A percentile compares a stretch with the other conserved stretches of the same genome.
phyloP scores from a whole-genome alignment of 2,329 filamentous ascomycete species.

The Cladobotryum mycophilum region DNA sequence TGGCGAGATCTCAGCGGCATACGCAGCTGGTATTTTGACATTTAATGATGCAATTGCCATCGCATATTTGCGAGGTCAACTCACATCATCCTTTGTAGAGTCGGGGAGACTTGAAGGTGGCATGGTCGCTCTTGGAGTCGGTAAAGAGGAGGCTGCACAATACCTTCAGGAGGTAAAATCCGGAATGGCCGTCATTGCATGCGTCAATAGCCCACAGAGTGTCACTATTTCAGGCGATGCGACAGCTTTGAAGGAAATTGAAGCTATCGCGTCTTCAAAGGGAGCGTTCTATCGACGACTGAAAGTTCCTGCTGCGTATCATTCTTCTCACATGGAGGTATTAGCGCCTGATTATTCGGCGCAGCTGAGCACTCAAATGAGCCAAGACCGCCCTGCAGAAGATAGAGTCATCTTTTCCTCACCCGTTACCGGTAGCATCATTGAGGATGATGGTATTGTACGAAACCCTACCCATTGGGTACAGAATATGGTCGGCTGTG shows the following conservation, averaged over 20 bases:
- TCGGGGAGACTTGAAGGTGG: constrained; percentile 6
- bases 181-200: constrained; percentile 20
- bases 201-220: constrained; percentile 17
- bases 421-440: constrained; percentile 23
- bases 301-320: constrained; percentile 41
- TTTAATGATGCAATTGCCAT: constrained; percentile 1
- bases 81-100: not conserved
- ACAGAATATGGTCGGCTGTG: constrained; percentile 19
- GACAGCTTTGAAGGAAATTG: constrained; percentile 19
- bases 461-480: constrained; percentile 17
- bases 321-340: constrained; percentile 41
- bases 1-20: constrained; percentile 9
- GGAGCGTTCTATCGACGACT: constrained; percentile 31
- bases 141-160: constrained; percentile 14
- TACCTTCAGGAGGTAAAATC: constrained; percentile 1
- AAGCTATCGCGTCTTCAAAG: constrained; percentile 14
- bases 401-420: constrained; percentile 13
- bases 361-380: not conserved
- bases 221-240: constrained; percentile 26
- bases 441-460: constrained; percentile 1
- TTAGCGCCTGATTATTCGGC: constrained; percentile 14
- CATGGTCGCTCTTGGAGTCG: constrained; percentile 17
- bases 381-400: constrained; percentile 8
- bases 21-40: not conserved
- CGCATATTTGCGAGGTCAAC: not conserved